Conservation (phyloP, 2,329 filamentous ascomycete genomes). For the Sporothrix pallida region DNA sequence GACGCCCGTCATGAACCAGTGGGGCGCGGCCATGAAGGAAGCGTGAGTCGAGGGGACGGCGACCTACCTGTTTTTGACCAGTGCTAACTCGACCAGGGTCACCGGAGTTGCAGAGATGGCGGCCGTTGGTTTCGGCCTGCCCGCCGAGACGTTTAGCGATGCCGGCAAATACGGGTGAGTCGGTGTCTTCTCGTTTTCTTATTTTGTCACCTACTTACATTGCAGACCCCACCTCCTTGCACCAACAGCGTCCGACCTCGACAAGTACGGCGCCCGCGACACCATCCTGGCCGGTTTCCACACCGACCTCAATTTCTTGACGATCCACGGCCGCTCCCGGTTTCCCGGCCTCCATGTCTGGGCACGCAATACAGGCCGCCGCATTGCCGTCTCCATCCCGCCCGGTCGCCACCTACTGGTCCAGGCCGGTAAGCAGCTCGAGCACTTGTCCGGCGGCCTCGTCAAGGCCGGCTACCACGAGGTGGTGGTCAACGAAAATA, state of each 20-base stretch:
- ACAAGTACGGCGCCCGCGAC: conserved; percentile 58
- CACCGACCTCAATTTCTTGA: conserved; percentile 69
- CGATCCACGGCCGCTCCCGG: conserved; percentile 67
- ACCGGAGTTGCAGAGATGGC: conserved; percentile 64
- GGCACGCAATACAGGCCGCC: conserved; percentile 66
- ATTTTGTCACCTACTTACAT: background rate
- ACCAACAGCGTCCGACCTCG: conserved; percentile 64
- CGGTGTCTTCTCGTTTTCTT: conserved; percentile 22
- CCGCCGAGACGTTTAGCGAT: conserved; percentile 58
- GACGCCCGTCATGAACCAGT: conserved; percentile 61
- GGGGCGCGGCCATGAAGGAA: conserved; percentile 65
- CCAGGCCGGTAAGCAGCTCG: conserved; percentile 67
- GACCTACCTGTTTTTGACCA: background rate
- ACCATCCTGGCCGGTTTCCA: conserved; percentile 69
- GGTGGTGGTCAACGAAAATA: conserved; percentile 63
- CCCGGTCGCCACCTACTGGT: conserved; percentile 63
- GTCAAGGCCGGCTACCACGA: conserved; percentile 68
- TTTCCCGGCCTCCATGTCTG: conserved; percentile 68
- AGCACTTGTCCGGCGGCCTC: conserved; percentile 65
- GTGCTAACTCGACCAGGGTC: conserved; percentile 43
- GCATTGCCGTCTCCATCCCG: conserved; percentile 65
- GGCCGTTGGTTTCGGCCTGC: conserved; percentile 61
- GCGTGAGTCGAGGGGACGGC: conserved; percentile 49
- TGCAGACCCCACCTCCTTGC: conserved; percentile 64
- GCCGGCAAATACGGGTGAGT: conserved; percentile 62